Evolutionary conservation across 352 stramenopile species (phyloP).

Genomic region (Phytophthora brassicae): DNA sequence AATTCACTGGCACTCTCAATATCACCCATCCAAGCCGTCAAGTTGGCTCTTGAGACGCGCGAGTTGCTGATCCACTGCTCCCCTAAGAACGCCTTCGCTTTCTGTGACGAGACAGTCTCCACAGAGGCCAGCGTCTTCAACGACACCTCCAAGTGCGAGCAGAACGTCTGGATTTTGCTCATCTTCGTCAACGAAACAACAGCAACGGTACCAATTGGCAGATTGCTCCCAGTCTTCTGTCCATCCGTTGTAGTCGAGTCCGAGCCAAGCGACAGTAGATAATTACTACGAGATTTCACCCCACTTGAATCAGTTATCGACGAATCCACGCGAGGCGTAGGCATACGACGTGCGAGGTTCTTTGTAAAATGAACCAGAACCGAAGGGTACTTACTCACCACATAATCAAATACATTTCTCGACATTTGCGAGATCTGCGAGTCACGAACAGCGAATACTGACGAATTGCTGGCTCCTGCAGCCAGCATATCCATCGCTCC

Average conservation of each 20-base stretch:
- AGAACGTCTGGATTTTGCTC: slow-evolving; percentile 77
- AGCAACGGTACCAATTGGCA: slow-evolving; percentile 71
- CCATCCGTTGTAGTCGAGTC: slow-evolving; percentile 19
- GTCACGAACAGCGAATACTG: slow-evolving; percentile 84
- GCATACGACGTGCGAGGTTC: slow-evolving; percentile 64
- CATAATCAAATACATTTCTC: slow-evolving; percentile 83
- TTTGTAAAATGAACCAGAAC: slow-evolving; percentile 85
- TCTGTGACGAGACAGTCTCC: slow-evolving; percentile 71
- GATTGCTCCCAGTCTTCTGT: slow-evolving; percentile 21
- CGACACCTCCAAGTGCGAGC: slow-evolving; percentile 54
- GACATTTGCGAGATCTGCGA: slow-evolving; percentile 89
- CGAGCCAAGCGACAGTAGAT: slow-evolving; percentile 64
- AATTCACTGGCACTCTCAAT: slow-evolving; percentile 77
- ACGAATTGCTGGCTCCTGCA: slow-evolving; percentile 69
- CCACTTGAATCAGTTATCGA: slow-evolving; percentile 34
- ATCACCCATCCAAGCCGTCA: slow-evolving; percentile 81
- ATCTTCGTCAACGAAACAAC: slow-evolving; percentile 81
- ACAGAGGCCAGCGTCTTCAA: slow-evolving; percentile 70
- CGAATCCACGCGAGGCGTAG: slow-evolving; percentile 42
- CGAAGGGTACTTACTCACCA: slow-evolving; percentile 64
- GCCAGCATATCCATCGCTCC: slow-evolving; percentile 85
- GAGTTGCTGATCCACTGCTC: slow-evolving; percentile 75
- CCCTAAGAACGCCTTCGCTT: slow-evolving; percentile 61
- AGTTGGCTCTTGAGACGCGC: slow-evolving; percentile 60
- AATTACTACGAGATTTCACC: slow-evolving; percentile 41